Conservation (phyloP, 2,329 filamentous ascomycete genomes). For the Microcyclosporella mali region DNA sequence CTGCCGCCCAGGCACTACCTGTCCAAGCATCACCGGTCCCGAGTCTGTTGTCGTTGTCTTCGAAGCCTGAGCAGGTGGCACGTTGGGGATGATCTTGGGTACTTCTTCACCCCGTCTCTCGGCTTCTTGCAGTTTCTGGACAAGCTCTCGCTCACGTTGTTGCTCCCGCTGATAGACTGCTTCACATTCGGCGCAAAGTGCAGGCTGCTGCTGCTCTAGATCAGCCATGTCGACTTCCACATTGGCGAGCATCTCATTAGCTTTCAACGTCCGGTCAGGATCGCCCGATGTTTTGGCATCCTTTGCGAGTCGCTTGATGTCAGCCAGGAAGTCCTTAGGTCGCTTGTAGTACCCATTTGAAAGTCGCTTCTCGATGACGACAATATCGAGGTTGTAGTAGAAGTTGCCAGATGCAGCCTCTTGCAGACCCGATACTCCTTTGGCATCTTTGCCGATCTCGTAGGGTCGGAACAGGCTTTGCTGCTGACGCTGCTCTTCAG, state of each 20-base stretch:
- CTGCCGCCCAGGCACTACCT: constrained; percentile 52
- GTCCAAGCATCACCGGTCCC: constrained; percentile 53
- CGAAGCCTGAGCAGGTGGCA: constrained; percentile 36
- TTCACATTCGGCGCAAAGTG: constrained; percentile 67
- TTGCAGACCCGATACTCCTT: constrained; percentile 68
- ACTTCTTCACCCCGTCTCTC: constrained; percentile 53
- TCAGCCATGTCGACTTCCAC: constrained; percentile 86
- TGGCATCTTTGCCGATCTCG: constrained; percentile 70
- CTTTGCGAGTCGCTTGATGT: constrained; percentile 77
- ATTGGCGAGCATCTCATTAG: constrained; percentile 85
- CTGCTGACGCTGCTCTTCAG: constrained; percentile 47
- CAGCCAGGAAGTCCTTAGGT: constrained; percentile 79
- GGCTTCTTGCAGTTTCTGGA: constrained; percentile 51
- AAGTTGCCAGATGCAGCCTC: constrained; percentile 75
- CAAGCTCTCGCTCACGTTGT: constrained; percentile 51
- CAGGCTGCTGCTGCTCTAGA: constrained; percentile 61
- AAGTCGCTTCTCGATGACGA: constrained; percentile 89
- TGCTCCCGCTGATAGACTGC: constrained; percentile 69
- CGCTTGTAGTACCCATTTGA: constrained; percentile 95
- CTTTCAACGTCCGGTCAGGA: constrained; percentile 73
- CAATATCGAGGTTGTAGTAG: constrained; percentile 90
- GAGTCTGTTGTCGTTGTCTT: constrained; percentile 38
- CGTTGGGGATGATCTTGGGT: constrained; percentile 36
- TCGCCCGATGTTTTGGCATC: constrained; percentile 81
- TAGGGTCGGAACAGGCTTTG: constrained; percentile 62